Percentiles rank a stretch among this genome's conserved stretches.
phyloP scores from a whole-genome alignment of 768 basidiomycete genomes.

The Russula brevipes region DNA sequence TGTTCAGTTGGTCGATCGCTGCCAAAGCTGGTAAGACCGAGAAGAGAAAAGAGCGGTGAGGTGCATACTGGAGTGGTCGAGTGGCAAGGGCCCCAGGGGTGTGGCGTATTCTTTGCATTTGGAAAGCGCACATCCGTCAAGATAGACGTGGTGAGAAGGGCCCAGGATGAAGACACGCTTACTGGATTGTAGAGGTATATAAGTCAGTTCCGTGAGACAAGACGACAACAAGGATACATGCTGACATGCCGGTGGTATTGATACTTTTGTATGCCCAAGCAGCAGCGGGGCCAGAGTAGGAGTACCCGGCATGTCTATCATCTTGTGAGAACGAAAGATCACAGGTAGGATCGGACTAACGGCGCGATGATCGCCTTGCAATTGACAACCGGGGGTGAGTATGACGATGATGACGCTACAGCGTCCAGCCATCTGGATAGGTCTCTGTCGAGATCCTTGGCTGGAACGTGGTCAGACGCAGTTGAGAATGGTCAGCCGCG shows the following conservation, averaged over 20 bases:
- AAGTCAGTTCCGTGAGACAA: not conserved
- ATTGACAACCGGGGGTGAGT: slow-evolving; percentile 61
- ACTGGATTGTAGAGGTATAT: slow-evolving; percentile 37
- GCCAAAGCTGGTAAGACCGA: not conserved
- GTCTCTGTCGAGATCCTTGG: slow-evolving; percentile 50
- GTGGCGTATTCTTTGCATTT: slow-evolving; percentile 75
- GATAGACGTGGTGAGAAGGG: slow-evolving; percentile 89
- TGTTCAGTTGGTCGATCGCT: slow-evolving; percentile 65
- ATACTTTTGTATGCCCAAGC: slow-evolving; percentile 96
- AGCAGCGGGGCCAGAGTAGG: slow-evolving; percentile 88
- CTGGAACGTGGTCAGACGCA: slow-evolving; percentile 35
- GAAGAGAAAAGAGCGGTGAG: not conserved
- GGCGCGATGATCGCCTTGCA: slow-evolving; percentile 93
- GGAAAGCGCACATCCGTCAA: slow-evolving; percentile 83
- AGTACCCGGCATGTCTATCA: slow-evolving; percentile 88
- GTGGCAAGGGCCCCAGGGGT: slow-evolving; percentile 73
- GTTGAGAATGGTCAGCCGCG: not conserved
- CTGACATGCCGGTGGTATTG: slow-evolving; percentile 75
- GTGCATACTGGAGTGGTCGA: slow-evolving; percentile 73
- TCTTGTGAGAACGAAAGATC: not conserved
- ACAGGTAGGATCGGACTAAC: slow-evolving; percentile 45
- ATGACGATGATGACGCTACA: slow-evolving; percentile 48
- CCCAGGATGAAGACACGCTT: slow-evolving; percentile 93
- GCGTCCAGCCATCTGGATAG: slow-evolving; percentile 58
- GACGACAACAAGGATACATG: slow-evolving; percentile 18